Evolutionary conservation across 2,329 filamentous ascomycete species (phyloP).

Genomic region (Nemania serpens): DNA sequence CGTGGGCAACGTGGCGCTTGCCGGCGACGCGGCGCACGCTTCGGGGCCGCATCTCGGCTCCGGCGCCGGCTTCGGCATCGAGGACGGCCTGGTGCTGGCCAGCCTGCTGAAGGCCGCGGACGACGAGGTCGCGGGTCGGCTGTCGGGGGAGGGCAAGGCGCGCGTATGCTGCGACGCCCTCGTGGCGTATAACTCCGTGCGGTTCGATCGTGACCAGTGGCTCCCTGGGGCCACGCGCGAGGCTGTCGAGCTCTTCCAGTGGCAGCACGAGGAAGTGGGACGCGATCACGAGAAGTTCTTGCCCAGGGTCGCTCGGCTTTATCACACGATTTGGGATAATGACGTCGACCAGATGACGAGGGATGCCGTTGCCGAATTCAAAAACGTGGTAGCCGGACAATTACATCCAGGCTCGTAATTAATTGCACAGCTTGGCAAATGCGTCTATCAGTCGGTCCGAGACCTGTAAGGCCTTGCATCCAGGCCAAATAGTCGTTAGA

Average conservation of each 20-base stretch:
- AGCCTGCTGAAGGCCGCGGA: constrained; percentile 32
- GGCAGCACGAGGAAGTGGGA: constrained; percentile 31
- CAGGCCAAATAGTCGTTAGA: too few relatives aligned
- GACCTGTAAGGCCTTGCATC: background rate
- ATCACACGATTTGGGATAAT: constrained; percentile 40
- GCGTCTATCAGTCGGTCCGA: background rate
- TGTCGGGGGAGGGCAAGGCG: constrained; percentile 10
- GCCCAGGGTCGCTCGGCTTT: constrained; percentile 29
- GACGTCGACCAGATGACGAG: constrained; percentile 38
- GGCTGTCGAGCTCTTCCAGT: constrained; percentile 40
- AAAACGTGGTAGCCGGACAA: background rate
- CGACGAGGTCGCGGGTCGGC: constrained; percentile 2
- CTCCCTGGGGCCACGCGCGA: constrained; percentile 39
- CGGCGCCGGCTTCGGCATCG: constrained; percentile 60
- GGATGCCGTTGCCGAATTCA: constrained; percentile 24
- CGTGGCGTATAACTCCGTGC: constrained; percentile 35
- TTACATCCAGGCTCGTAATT: constrained; percentile 1
- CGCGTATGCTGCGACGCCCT: constrained; percentile 36
- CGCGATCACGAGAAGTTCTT: constrained; percentile 33
- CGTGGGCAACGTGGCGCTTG: constrained; percentile 50
- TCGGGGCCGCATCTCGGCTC: constrained; percentile 59
- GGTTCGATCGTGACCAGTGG: constrained; percentile 41
- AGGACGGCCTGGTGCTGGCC: constrained; percentile 52
- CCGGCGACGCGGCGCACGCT: constrained; percentile 63
- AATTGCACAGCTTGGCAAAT: background rate